Percentiles rank a stretch among this genome's conserved stretches.
Evolutionary conservation across 129 eudicot species (phyloP).

Genomic region (Calendula officinalis): DNA sequence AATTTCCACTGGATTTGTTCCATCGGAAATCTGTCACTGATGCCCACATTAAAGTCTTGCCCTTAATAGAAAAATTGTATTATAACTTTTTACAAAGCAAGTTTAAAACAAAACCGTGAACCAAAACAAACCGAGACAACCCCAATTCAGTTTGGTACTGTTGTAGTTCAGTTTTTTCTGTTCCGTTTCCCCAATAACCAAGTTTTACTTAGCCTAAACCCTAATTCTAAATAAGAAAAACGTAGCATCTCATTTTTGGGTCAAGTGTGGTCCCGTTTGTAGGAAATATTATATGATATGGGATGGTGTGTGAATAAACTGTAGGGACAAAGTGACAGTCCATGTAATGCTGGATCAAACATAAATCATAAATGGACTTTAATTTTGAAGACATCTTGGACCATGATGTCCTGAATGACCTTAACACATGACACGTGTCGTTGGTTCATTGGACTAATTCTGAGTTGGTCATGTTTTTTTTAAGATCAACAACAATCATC

Average conservation of each 20-base stretch:
- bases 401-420: conserved; percentile 20
- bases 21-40: too few species aligned
- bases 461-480: conserved; percentile 22
- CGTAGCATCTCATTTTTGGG: conserved; percentile 24
- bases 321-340: conserved; percentile 42
- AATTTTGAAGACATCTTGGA: conserved; percentile 37
- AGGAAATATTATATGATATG: conserved; percentile 7
- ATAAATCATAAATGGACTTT: conserved; percentile 38
- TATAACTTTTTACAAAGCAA: too few species aligned
- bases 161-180: too few species aligned
- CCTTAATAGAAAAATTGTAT: too few species aligned
- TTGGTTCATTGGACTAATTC: conserved; percentile 4
- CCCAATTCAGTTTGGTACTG: too few species aligned
- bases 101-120: too few species aligned
- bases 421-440: conserved; percentile 24
- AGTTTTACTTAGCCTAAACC: too few species aligned
- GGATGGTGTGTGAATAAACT: conserved; percentile 30
- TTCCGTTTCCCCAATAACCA: too few species aligned
- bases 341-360: conserved; percentile 38
- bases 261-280: conserved; percentile 25
- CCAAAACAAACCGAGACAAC: too few species aligned
- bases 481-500: conserved; percentile 19
- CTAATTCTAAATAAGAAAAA: neutral
- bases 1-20: too few species aligned
- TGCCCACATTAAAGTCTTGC: too few species aligned